Conservation (phyloP, 495 filamentous ascomycete genomes). For the Talaromyces liani region DNA sequence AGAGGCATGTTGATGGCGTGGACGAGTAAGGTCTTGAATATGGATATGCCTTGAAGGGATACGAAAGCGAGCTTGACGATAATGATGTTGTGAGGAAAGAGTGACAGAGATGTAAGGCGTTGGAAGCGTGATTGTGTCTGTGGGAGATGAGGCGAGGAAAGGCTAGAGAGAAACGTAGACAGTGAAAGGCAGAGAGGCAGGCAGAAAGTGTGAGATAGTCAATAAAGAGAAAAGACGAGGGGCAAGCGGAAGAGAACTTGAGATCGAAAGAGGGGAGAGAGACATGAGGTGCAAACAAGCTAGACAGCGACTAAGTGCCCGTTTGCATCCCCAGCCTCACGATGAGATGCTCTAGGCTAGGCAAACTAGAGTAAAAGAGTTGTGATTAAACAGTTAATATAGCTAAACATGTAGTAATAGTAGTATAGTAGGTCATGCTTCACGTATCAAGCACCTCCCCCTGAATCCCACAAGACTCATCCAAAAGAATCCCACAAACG, state of each 20-base stretch:
- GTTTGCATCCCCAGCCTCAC: background rate
- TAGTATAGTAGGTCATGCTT: background rate
- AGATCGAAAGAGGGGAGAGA: background rate
- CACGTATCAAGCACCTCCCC: background rate
- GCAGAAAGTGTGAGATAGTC: background rate
- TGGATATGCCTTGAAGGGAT: slow-evolving; percentile 5
- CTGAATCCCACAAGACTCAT: background rate
- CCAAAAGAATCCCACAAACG: slow-evolving; percentile 1
- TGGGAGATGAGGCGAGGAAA: background rate
- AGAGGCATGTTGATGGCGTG: background rate
- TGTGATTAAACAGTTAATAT: background rate
- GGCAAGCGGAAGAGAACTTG: background rate
- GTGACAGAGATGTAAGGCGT: no score
- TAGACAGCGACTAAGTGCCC: background rate
- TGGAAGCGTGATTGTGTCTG: slow-evolving; percentile 5
- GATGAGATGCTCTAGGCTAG: no score
- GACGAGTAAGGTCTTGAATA: background rate
- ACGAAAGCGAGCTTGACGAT: background rate
- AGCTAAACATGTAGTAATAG: background rate
- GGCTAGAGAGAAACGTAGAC: no score
- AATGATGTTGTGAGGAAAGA: slow-evolving; percentile 4
- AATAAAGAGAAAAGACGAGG: background rate
- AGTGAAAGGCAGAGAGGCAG: no score
- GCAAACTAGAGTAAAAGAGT: background rate
- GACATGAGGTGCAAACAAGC: background rate